A percentile compares a stretch with the other conserved stretches of the same genome.
phyloP scores from a whole-genome alignment of 1,139 yeast genomes.

The Saccharomyces hybrid region DNA sequence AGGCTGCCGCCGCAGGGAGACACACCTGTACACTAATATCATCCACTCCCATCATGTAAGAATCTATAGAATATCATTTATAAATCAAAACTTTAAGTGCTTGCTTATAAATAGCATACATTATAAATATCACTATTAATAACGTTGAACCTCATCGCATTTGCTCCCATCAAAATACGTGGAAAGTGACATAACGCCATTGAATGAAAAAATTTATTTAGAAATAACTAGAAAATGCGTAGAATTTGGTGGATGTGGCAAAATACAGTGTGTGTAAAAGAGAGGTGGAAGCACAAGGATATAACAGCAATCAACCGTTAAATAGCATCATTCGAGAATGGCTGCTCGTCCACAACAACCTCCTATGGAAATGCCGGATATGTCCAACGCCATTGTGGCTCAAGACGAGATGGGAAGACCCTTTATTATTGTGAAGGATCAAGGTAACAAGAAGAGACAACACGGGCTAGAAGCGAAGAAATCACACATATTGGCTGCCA shows the following conservation, averaged over 20 bases:
- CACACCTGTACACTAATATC: not conserved
- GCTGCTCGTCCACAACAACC: constrained; percentile 33
- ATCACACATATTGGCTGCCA: constrained; percentile 90
- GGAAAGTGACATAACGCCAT: not conserved
- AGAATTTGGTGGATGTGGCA: not conserved
- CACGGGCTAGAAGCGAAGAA: constrained; percentile 95
- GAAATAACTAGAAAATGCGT: not conserved
- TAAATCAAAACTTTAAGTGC: not conserved
- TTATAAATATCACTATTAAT: not conserved
- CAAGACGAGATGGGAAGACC: constrained; percentile 99
- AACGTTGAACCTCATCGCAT: not conserved
- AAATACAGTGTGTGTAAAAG: not conserved
- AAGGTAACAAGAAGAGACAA: constrained; percentile 83
- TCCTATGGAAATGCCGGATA: constrained; percentile 75
- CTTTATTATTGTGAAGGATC: constrained; percentile 93
- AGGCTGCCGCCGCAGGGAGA: not conserved
- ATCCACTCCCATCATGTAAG: not conserved
- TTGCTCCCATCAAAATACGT: not conserved
- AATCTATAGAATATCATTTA: not conserved
- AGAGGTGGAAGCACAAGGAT: not conserved
- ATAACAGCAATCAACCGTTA: not conserved
- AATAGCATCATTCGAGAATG: not conserved
- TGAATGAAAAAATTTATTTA: not conserved
- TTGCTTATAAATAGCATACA: not conserved
- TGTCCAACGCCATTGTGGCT: constrained; percentile 96